These are phyloP conservation scores for Biscogniauxia marginata DNA, from an alignment of 2,329 filamentous ascomycete species.

Conservation along the genomic window DNA sequence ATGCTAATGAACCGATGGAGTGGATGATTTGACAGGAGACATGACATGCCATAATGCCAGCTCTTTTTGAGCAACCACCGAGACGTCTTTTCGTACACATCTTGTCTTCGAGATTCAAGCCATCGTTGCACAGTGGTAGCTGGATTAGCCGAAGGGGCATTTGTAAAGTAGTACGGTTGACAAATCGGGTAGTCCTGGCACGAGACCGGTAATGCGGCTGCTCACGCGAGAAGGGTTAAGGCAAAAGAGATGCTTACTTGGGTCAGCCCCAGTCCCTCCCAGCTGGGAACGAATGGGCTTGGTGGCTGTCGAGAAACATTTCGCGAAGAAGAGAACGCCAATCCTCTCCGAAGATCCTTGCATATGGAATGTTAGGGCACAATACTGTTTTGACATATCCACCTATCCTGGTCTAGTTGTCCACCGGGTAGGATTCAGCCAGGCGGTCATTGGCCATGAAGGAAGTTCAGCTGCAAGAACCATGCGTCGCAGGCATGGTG, in stretches of 20 bases:
- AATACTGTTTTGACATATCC: neutral
- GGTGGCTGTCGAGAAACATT: neutral
- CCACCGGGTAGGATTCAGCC: neutral
- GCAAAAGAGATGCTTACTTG: neutral
- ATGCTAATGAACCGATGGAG: neutral
- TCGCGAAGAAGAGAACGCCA: neutral
- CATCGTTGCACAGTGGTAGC: neutral
- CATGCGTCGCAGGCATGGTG: neutral
- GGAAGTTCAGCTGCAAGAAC: neutral
- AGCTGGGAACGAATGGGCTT: neutral
- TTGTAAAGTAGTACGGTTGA: neutral
- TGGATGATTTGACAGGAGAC: neutral
- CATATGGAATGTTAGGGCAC: constrained; percentile 1
- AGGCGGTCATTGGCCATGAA: neutral
- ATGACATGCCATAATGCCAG: neutral
- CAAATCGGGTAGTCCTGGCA: neutral
- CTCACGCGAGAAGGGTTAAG: neutral
- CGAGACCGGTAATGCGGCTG: neutral
- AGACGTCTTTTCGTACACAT: neutral
- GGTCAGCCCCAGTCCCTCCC: neutral
- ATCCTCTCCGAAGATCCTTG: constrained; percentile 3
- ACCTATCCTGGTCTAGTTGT: neutral
- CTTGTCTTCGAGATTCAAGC: neutral
- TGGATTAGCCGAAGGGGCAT: neutral
- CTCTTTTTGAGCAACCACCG: neutral